Evolutionary conservation across 2,329 filamentous ascomycete genomes (phyloP), one percentile per base, ranked within the genome.

Genomic region (Orbilia quercus): DNA sequence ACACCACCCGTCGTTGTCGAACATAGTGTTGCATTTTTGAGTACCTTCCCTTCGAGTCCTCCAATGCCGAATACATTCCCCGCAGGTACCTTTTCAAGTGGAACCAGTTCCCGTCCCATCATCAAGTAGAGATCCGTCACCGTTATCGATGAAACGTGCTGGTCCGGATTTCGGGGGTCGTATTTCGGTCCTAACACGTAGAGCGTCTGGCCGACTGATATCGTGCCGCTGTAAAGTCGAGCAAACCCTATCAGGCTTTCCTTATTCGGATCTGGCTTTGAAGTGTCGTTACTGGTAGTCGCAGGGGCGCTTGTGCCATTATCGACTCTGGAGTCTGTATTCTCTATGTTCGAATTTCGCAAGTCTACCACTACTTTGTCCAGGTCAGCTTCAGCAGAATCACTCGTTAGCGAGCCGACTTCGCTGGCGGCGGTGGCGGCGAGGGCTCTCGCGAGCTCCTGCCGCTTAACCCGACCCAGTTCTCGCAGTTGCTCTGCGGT

Each of bases 181-280:
- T 95, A 99, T 77, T 98, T 99, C 0, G 95, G 95, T 0, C 92
- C 89, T 3, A 99, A 83, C 14, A 98, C 92, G 79, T 96, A 98
- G 51, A 99, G 84, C 63, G 89, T 89, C 79, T 99, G 94, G 38
- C 95, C 95, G 0, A 98, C 91, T 0, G 89, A 91, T 6, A 99
- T 83, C 0, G 89, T 94, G 6, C 95, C 95, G 0, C 94, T 98
- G 81, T 95, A 98, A 48, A 98, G 88, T 75, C 95, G 87, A 7
- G 95, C 93, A 79, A 99, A 99, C 0, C 95, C 95, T 76, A 99
- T 92, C 1, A 99, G 84, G 79, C 96, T 92, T 78, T 99, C 95
- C 0, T 88, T 87, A 50, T 96, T 91, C 14, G 85, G 83, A 59
- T 88, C 84, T 75, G 88, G 40, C 18, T 55, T 36, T 12, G 82